These are phyloP conservation scores for Arthrobotrys sphaeroides DNA, from an alignment of 2,329 filamentous ascomycete species.

Conservation along the genomic window DNA sequence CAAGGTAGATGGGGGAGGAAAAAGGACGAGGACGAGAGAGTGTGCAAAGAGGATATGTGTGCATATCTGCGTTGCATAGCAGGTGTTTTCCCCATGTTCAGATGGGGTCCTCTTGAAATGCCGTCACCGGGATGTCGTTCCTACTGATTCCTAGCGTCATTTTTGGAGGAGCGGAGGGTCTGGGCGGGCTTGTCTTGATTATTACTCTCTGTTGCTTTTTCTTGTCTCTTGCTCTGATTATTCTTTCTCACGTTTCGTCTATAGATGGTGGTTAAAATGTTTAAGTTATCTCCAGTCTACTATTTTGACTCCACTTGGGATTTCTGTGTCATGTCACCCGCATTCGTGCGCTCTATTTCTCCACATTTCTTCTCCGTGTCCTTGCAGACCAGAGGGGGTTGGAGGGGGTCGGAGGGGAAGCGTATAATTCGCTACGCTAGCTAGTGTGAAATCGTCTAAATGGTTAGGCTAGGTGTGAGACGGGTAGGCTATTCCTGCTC, in stretches of 20 bases:
- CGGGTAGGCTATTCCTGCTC: slow-evolving; percentile 26
- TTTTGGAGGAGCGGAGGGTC: slow-evolving; percentile 3
- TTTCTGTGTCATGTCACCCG: not conserved
- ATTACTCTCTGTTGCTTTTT: slow-evolving; percentile 11
- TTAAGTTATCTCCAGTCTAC: not conserved
- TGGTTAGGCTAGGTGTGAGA: slow-evolving; percentile 25
- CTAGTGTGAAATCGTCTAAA: slow-evolving; percentile 30
- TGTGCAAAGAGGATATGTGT: not conserved
- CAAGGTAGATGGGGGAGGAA: not conserved
- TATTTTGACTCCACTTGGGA: not conserved
- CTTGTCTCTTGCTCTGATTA: not conserved
- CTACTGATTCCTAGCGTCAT: slow-evolving; percentile 38
- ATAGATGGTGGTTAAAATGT: not conserved
- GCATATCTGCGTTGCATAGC: slow-evolving; percentile 36
- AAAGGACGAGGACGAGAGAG: not conserved
- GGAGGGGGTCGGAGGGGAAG: not conserved
- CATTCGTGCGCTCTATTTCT: slow-evolving; percentile 26
- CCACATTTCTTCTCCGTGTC: slow-evolving; percentile 40
- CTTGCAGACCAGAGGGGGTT: not conserved
- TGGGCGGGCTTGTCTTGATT: not conserved
- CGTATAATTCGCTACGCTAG: slow-evolving; percentile 18
- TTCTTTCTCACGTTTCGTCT: too few species aligned
- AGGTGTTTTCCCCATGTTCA: slow-evolving; percentile 22
- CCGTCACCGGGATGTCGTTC: slow-evolving; percentile 29
- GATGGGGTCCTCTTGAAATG: not conserved